Conservation (phyloP, 2,329 filamentous ascomycete genomes). For the Hypoxylon sp. region DNA sequence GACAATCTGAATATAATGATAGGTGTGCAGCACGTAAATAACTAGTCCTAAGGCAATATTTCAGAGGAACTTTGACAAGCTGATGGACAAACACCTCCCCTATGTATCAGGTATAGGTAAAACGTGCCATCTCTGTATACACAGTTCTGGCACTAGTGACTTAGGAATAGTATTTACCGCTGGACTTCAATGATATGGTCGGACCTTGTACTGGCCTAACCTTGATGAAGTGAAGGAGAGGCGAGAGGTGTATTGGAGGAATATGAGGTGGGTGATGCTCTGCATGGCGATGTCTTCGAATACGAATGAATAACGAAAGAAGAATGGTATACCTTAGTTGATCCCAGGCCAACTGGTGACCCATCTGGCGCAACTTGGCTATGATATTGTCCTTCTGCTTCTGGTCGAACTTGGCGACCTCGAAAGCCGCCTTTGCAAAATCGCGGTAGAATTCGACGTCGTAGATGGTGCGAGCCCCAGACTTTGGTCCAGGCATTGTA, state of each 20-base stretch:
- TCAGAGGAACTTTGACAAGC: background rate
- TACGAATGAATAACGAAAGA: background rate
- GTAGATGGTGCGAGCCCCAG: background rate
- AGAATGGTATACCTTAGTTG: constrained; percentile 8
- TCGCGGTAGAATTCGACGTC: constrained; percentile 6
- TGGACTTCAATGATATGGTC: background rate
- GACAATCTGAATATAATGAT: background rate
- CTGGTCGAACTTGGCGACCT: background rate
- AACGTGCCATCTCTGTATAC: background rate
- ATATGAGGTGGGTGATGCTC: background rate
- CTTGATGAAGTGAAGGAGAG: background rate
- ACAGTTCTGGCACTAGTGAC: background rate
- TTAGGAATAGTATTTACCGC: background rate
- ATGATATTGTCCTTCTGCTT: constrained; percentile 6
- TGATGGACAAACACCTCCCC: background rate
- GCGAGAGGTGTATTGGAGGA: background rate
- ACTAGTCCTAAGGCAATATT: background rate
- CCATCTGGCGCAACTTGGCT: background rate
- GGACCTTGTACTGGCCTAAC: background rate
- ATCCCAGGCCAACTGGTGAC: background rate
- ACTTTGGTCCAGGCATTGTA: background rate
- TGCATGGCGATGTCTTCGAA: background rate
- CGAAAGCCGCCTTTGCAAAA: background rate
- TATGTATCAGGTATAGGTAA: background rate
- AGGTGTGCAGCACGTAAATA: background rate